Evolutionary conservation across 805 yeast genomes (phyloP).

Genomic region (Candida sakaeoensis): DNA sequence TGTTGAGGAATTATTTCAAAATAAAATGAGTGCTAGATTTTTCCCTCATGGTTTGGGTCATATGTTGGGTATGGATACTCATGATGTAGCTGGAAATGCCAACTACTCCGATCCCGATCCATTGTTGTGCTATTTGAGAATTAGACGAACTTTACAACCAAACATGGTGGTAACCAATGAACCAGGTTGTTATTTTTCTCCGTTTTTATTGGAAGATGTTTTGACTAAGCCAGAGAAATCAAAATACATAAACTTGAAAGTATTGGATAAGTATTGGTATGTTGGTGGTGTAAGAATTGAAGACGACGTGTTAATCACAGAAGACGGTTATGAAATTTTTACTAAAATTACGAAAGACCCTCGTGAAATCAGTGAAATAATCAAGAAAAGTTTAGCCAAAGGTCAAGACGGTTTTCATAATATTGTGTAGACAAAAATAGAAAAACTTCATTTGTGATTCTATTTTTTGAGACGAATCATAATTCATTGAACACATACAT

Average conservation of each 20-base stretch:
- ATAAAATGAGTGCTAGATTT: constrained; percentile 72
- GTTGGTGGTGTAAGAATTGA: constrained; percentile 98
- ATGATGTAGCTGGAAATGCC: constrained; percentile 89
- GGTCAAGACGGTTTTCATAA: constrained; percentile 52
- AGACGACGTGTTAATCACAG: constrained; percentile 82
- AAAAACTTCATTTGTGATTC: too few species aligned
- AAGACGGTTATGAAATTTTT: constrained; percentile 72
- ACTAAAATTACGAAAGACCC: constrained; percentile 87
- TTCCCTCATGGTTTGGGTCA: constrained; percentile 98
- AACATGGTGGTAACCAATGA: constrained; percentile 93
- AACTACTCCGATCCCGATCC: constrained; percentile 83
- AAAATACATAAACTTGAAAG: constrained; percentile 59
- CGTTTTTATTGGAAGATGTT: constrained; percentile 67
- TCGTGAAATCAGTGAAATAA: constrained; percentile 72
- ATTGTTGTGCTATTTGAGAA: constrained; percentile 69
- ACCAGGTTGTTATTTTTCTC: constrained; percentile 91
- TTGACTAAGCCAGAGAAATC: constrained; percentile 45
- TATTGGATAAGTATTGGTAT: constrained; percentile 73
- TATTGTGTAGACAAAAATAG: too few species aligned
- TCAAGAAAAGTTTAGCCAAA: constrained; percentile 61
- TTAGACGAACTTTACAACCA: constrained; percentile 65
- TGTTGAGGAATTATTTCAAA: constrained; percentile 62
- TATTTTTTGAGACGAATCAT: too few species aligned
- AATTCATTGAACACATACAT: too few species aligned
- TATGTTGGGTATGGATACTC: constrained; percentile 90